These are phyloP conservation scores for Orbilia javanica DNA, from an alignment of 2,329 filamentous ascomycete species.

Conservation along the genomic window DNA sequence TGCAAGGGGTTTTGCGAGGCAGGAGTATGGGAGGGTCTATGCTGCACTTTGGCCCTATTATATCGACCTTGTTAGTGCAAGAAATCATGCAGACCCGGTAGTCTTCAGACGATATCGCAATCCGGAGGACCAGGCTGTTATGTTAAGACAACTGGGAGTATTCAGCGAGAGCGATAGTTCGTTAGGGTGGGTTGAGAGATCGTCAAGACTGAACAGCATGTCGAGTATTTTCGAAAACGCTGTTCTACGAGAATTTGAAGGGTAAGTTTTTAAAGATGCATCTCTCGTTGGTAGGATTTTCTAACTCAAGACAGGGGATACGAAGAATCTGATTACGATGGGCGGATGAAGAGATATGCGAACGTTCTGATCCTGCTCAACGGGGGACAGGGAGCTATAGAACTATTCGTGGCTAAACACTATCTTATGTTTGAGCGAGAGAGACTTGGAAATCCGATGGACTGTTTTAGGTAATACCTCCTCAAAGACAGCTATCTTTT, in stretches of 20 bases:
- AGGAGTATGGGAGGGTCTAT: constrained; percentile 92
- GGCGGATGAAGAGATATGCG: constrained; percentile 88
- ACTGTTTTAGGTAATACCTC: constrained; percentile 77
- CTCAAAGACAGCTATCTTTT: background rate
- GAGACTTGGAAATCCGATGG: constrained; percentile 78
- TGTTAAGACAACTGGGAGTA: constrained; percentile 81
- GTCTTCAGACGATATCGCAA: constrained; percentile 89
- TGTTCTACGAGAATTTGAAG: constrained; percentile 89
- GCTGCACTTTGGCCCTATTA: constrained; percentile 91
- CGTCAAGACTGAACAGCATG: constrained; percentile 80
- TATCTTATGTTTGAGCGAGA: constrained; percentile 82
- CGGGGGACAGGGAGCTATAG: constrained; percentile 80
- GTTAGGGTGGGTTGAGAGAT: constrained; percentile 77
- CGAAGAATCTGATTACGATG: constrained; percentile 87
- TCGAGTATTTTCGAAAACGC: constrained; percentile 88
- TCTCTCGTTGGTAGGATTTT: background rate
- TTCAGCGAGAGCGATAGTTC: constrained; percentile 87
- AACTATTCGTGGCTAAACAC: constrained; percentile 90
- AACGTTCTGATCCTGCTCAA: constrained; percentile 86
- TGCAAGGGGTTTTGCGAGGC: constrained; percentile 83
- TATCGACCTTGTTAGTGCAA: constrained; percentile 79
- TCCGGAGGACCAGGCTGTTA: constrained; percentile 89
- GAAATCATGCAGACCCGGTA: constrained; percentile 81
- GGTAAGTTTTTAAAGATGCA: constrained; percentile 64
- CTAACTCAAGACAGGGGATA: constrained; percentile 71